A percentile compares a stretch with the other conserved stretches of the same genome.
These are phyloP conservation scores for Rhizopogon vesiculosus DNA, from an alignment of 768 basidiomycete species.

Conservation along the genomic window DNA sequence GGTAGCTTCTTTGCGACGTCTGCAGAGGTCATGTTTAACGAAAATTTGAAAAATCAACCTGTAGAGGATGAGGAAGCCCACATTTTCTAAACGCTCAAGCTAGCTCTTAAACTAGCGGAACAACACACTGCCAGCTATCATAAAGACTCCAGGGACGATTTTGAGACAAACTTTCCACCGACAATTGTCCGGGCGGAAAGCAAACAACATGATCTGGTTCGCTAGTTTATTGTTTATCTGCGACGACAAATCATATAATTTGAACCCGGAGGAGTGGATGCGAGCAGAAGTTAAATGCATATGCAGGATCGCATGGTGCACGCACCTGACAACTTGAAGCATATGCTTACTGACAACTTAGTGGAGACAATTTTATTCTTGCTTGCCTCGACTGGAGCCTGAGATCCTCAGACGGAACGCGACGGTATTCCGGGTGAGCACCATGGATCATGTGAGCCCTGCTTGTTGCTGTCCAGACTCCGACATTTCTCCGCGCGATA, in stretches of 20 bases:
- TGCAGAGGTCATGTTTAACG: conserved; percentile 23
- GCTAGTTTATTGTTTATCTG: background rate
- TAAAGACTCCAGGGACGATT: conserved; percentile 25
- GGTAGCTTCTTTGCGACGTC: conserved; percentile 38
- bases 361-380: too few relatives aligned
- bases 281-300: too few relatives aligned
- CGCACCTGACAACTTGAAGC: too few relatives aligned
- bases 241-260: background rate
- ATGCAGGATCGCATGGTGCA: too few relatives aligned
- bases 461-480: too few relatives aligned
- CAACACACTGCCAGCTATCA: conserved; percentile 16
- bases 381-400: too few relatives aligned
- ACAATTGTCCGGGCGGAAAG: conserved; percentile 40
- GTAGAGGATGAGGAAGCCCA: conserved; percentile 25
- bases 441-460: background rate
- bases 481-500: conserved; percentile 3
- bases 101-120: conserved; percentile 38
- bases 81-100: conserved; percentile 15
- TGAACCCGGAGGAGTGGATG: too few relatives aligned
- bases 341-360: too few relatives aligned
- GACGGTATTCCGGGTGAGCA: too few relatives aligned
- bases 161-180: conserved; percentile 30
- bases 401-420: too few relatives aligned
- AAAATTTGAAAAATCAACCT: conserved; percentile 15
- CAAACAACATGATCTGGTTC: background rate